Evolutionary conservation across 2,329 filamentous ascomycete species (phyloP), one percentile per base, ranked within the genome.

Genomic region (Alternaria sp.): DNA sequence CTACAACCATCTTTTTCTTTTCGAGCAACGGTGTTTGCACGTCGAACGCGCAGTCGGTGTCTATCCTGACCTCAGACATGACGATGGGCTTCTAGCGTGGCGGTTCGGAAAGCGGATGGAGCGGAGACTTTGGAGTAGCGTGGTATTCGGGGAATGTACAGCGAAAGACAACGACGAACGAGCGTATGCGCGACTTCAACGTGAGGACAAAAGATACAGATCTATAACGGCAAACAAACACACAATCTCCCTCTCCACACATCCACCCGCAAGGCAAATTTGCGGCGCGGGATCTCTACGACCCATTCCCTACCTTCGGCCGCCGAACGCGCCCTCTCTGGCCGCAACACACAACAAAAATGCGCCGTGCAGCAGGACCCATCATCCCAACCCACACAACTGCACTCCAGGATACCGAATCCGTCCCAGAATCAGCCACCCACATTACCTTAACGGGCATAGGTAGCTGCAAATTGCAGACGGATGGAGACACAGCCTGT

Each of bases 1-100:
- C 75, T n/a, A 75, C 66, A 21, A 77, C 75, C 76, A 80, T 78
- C 23, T 78, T 78, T 65, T 79, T 78, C 23, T 78, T 78, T 63
- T 79, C 77, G 21, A 77, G 62, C 33, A 79, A 60, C 14, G 77
- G 75, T 61, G 77, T 78, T 51, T 73, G 72, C 30, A 73, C 68
- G 46, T 77, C 75, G 53, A 73, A 59, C 11, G 68, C 55, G 54
- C 66, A 61, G 58, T 75, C 68, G 45, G 18, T 25, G 14, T 51
- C 30, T 18, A 43, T 63, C 49, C 65, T 67, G 21, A 68, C 63
- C 69, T 71, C 70, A 60, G 45, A 53, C 60, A 70, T 67, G 67
- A 69, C 65, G 65, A 67, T 54, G 56, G 57, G 56, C 58, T 23
- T 51, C 55, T 49, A 51, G 47, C 66, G 60, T 62, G 62, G 51